Percentiles rank a stretch among this genome's conserved stretches.
phyloP scores from a whole-genome alignment of 176 grass and related monocot genomes.

The Oryza meyeriana region DNA sequence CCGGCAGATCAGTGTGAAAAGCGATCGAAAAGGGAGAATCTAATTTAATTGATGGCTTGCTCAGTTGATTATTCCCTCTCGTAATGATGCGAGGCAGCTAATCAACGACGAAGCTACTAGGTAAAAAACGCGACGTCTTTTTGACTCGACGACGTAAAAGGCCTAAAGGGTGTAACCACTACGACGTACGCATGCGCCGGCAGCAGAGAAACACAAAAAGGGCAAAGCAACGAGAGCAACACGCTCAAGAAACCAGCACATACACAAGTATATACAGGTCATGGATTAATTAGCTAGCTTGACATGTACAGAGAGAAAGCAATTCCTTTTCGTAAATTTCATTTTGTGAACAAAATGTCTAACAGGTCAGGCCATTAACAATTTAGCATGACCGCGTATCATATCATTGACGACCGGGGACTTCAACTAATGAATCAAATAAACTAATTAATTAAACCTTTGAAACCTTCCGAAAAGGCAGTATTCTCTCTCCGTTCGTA shows the following conservation, averaged over 20 bases:
- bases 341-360: background rate
- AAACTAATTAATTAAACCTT: background rate
- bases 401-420: background rate
- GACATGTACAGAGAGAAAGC: too few species aligned
- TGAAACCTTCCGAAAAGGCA: background rate
- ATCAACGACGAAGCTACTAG: background rate
- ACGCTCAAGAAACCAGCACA: slow-evolving; percentile 16
- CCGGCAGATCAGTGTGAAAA: slow-evolving; percentile 26
- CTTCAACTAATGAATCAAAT: background rate
- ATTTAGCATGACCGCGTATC: background rate
- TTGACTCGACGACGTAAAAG: background rate
- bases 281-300: too few species aligned
- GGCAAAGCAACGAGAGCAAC: background rate
- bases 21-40: background rate
- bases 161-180: background rate
- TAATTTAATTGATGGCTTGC: background rate
- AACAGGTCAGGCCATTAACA: too few species aligned
- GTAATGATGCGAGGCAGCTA: background rate
- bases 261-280: background rate
- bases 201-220: background rate
- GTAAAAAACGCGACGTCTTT: slow-evolving; percentile 31
- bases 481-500: too few species aligned
- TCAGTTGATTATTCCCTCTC: background rate
- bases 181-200: background rate
- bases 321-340: background rate